Evolutionary conservation across 495 filamentous ascomycete species (phyloP).

Genomic region (Parachaetomium inaequale): DNA sequence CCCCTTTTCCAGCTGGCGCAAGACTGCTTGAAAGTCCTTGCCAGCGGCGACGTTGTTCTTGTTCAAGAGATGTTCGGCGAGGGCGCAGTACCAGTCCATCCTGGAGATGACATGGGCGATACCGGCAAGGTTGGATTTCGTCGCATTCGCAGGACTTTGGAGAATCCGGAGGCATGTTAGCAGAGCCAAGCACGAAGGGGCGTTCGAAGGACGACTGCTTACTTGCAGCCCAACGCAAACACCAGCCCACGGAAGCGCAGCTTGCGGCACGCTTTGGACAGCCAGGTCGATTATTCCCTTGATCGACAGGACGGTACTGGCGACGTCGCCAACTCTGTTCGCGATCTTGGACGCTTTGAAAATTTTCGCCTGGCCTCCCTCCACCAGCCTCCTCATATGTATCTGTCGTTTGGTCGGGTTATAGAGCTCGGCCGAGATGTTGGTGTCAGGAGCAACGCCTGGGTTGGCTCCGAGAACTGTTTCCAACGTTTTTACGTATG

Average conservation of each 20-base stretch:
- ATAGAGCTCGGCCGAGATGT: slow-evolving; percentile 13
- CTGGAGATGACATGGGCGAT: slow-evolving; percentile 33
- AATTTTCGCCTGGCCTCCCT: slow-evolving; percentile 22
- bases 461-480: slow-evolving; percentile 16
- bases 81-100: slow-evolving; percentile 38
- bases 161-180: slow-evolving; percentile 20
- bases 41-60: not conserved
- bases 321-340: slow-evolving; percentile 20
- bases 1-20: slow-evolving; percentile 16
- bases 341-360: slow-evolving; percentile 19
- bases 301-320: slow-evolving; percentile 17
- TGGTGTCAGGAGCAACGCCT: slow-evolving; percentile 5
- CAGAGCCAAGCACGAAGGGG: slow-evolving; percentile 7
- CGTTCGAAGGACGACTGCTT: slow-evolving; percentile 1
- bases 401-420: slow-evolving; percentile 17
- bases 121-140: slow-evolving; percentile 29
- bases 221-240: slow-evolving; percentile 26
- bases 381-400: slow-evolving; percentile 23
- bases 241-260: slow-evolving; percentile 28
- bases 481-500: slow-evolving; percentile 24
- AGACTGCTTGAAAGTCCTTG: slow-evolving; percentile 13
- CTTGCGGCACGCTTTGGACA: slow-evolving; percentile 18
- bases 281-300: slow-evolving; percentile 24
- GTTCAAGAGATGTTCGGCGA: slow-evolving; percentile 27
- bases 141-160: slow-evolving; percentile 27